Evolutionary conservation across 257 asterid genomes (phyloP), one percentile per base, ranked within the genome.

Genomic region (Fraxinus pennsylvanica): DNA sequence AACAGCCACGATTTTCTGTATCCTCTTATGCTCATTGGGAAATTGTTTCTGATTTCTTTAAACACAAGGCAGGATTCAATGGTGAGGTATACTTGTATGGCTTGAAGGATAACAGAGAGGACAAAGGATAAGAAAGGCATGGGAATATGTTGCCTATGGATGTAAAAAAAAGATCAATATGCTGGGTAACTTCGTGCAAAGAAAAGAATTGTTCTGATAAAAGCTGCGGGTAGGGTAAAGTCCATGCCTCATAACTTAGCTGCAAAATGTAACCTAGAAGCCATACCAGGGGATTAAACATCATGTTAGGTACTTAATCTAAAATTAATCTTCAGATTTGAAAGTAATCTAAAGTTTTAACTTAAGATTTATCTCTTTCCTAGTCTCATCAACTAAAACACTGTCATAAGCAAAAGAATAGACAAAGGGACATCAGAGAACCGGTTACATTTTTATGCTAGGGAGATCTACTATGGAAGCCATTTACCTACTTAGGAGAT

Each of bases 31-130:
- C 21, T 29, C 79, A 13, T 76, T 47, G 59, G 39, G 78, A 63
- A 22, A 67, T 68, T 54, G 32, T 68, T 30, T 54, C 61, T 78
- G 75, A n/a, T 72, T 35, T 76, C 30, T 13, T 32, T 81, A 45
- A 68, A 35, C 41, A 38, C 25, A 43, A 1, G 1, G 6, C 57
- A 14, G 57, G 57, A 47, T 47, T 47, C n/a, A 3, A 15, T 36
- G 21, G 8, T 21, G 30, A 57, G n/a, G n/a, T 22, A 66, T 12
- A 33, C 71, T 66, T 22, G 14, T 67, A 67, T 32, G 39, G 21
- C 39, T 67, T 30, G 39, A 67, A 30, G 38, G 38, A 67, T 27
- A 22, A 2, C 43, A 47, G 21, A 47, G 59, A 15, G 59, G 21
- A 14, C 59, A 15, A 47, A 14, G 59, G 59, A 47, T 4, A 15